Base-by-base conservation (phyloP, 2,329 filamentous ascomycete species). In the Cadophora malorum region DNA sequence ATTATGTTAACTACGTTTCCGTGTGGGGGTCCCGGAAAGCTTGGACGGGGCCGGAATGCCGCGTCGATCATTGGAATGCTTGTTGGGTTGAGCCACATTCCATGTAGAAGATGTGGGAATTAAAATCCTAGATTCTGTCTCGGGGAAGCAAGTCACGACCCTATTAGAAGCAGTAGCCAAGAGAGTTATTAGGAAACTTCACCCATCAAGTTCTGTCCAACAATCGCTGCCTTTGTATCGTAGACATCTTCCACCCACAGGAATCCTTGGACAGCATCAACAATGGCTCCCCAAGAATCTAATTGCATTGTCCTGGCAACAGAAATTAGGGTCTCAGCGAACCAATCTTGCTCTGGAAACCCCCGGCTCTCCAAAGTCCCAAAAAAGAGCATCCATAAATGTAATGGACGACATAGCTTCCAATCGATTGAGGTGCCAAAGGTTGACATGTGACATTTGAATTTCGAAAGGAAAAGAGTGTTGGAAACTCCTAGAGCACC, bases 171-270 rank as follows among this genome's bases (percentile, higher is more conserved):
- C 9, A 33, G 8, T 8, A 56, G 28, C 41, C 12, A 16, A 35
- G 35, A 38, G 8, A 38, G 35, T 14, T 10, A 14, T 47, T 7
- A 47, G 23, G 74, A 71, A 35, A 67, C 68, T 1, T 69, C 73
- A 0, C 76, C 67, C 52, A 25, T 41, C 5, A 59, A 41, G 33
- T 25, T 7, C 12, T 25, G 21, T 60, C 65, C 60, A 53, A 65
- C 25, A 25, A 61, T 6, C 4, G 58, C 47, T 12, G 35, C 35
- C n/a, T 50, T 60, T 33, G 33, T 19, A 38, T 53, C 31, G 14
- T 53, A n/a, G n/a, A 53, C 31, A n/a, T 60, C 31, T n/a, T 61
- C 56, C 12, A 61, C 19, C 55, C 64, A 65, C 14, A 61, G 35
- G 28, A 65, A 65, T 2, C 16, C 16, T 23, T 55, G 53, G 4